phyloP scores from a whole-genome alignment of 805 yeast species.

The Komagataella mondaviorum region DNA sequence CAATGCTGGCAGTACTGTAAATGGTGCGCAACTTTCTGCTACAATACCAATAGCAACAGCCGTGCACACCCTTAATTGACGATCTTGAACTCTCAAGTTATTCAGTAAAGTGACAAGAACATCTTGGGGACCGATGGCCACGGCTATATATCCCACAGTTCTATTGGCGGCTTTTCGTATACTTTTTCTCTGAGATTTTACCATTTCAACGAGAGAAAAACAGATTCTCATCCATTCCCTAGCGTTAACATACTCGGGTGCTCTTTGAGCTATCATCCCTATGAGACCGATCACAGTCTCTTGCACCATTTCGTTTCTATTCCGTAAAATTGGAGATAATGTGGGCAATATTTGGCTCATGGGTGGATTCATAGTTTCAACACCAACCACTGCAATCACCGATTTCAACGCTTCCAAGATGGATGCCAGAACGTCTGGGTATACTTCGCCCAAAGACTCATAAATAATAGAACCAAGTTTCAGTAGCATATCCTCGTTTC shows the following conservation, averaged over 20 bases:
- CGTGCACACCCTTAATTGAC: constrained; percentile 92
- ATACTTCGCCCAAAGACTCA: constrained; percentile 89
- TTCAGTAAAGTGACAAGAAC: constrained; percentile 74
- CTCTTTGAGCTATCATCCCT: constrained; percentile 69
- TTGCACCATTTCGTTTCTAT: constrained; percentile 84
- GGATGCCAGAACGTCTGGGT: constrained; percentile 88
- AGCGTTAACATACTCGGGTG: constrained; percentile 74
- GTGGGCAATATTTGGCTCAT: constrained; percentile 74
- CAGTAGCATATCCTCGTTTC: constrained; percentile 45
- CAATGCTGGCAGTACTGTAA: constrained; percentile 84
- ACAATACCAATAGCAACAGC: constrained; percentile 97
- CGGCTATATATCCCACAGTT: constrained; percentile 84
- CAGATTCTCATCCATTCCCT: constrained; percentile 97
- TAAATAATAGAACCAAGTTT: constrained; percentile 66
- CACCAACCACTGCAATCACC: constrained; percentile 47
- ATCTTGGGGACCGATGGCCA: constrained; percentile 93
- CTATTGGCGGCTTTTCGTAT: constrained; percentile 78
- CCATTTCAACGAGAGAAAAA: constrained; percentile 78
- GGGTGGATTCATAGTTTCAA: constrained; percentile 62
- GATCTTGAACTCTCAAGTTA: constrained; percentile 83
- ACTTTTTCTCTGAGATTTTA: constrained; percentile 65
- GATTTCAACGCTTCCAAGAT: constrained; percentile 57
- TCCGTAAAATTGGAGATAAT: constrained; percentile 80
- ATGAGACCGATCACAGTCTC: constrained; percentile 67
- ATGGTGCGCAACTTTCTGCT: constrained; percentile 87